Base-by-base conservation (phyloP, 257 asterid species). In the Jacaranda mimosifolia region DNA sequence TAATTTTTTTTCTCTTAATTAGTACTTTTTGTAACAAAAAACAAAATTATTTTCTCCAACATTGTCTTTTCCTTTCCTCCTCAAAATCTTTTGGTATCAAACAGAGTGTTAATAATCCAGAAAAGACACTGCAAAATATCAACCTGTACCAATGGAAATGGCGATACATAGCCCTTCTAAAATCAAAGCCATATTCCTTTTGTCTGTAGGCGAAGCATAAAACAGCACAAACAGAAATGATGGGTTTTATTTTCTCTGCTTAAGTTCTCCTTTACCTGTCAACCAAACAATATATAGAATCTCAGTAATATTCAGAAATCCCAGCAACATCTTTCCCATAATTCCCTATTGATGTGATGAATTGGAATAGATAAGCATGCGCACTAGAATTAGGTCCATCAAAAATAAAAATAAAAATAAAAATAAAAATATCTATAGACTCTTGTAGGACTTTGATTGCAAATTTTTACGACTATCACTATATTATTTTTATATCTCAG, bases 201-300 rank as follows among this genome's bases (percentile, higher is more conserved):
- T 72, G 78, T 63, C 49, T 56, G 57, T 43, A 79, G 67, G 79
- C 63, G 4, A 65, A 49, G 75, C 69, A 72, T 72, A 79, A 66
- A 73, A 55, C n/a, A 36, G 53, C 45, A 56, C 71, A 35, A 70
- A 57, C 83, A 48, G 75, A 79, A 66, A 45, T 36, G 79, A 79
- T 36, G n/a, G 79, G n/a, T 65, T 43, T 72, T 43, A 32, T 62
- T 55, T 72, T 65, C 19, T 43, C 3, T 72, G 69, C 40, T 43
- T 58, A 75, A 42, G 10, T 18, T 72, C 62, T 52, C 17, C 73
- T 73, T 32, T 55, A 11, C 15, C 59, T 72, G 40, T 43, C 58
- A 46, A 43, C 79, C 79, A 79, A 68, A 65, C 75, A 72, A 49
- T 32, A 13, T 15, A 19, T 45, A 45, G 46, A 76, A 18, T 76